phyloP scores from a whole-genome alignment of 345 rosid genomes.

The Rubroshorea leprosula region DNA sequence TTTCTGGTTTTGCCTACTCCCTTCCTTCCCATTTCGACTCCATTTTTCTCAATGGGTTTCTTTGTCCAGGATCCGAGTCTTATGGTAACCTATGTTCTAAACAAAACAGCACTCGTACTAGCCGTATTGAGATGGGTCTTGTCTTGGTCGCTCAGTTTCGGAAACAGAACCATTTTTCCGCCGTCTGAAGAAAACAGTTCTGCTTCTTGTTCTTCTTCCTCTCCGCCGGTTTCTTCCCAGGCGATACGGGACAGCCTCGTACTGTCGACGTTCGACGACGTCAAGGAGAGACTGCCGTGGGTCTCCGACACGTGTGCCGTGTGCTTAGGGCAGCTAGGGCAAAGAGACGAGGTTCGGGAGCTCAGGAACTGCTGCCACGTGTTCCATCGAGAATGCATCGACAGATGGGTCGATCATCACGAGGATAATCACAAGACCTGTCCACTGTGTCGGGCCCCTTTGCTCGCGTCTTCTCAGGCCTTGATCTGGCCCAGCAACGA shows the following conservation, averaged over 20 bases:
- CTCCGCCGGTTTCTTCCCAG: slow-evolving; percentile 32
- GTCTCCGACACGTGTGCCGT: slow-evolving; percentile 70
- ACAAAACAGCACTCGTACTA: slow-evolving; percentile 66
- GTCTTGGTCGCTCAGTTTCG: slow-evolving; percentile 46
- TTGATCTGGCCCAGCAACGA: slow-evolving; percentile 40
- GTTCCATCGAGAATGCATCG: slow-evolving; percentile 83
- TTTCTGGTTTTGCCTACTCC: too few species aligned
- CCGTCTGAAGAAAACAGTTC: neutral
- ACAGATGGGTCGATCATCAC: slow-evolving; percentile 71
- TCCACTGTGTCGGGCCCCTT: slow-evolving; percentile 85
- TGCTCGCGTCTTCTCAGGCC: slow-evolving; percentile 43
- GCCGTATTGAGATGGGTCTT: slow-evolving; percentile 69
- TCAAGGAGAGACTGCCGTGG: slow-evolving; percentile 30
- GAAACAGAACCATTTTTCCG: slow-evolving; percentile 26
- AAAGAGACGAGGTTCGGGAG: slow-evolving; percentile 65
- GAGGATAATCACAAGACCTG: slow-evolving; percentile 62
- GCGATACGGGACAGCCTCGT: slow-evolving; percentile 49
- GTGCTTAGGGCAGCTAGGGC: slow-evolving; percentile 50
- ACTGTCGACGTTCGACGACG: slow-evolving; percentile 53
- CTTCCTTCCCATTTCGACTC: neutral
- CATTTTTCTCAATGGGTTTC: slow-evolving; percentile 39
- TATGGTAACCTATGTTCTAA: slow-evolving; percentile 47
- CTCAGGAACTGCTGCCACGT: slow-evolving; percentile 85
- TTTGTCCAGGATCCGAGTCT: slow-evolving; percentile 58
- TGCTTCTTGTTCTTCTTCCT: slow-evolving; percentile 16